Conservation (phyloP, 2,329 filamentous ascomycete genomes). For the Cryphonectria parasitica region DNA sequence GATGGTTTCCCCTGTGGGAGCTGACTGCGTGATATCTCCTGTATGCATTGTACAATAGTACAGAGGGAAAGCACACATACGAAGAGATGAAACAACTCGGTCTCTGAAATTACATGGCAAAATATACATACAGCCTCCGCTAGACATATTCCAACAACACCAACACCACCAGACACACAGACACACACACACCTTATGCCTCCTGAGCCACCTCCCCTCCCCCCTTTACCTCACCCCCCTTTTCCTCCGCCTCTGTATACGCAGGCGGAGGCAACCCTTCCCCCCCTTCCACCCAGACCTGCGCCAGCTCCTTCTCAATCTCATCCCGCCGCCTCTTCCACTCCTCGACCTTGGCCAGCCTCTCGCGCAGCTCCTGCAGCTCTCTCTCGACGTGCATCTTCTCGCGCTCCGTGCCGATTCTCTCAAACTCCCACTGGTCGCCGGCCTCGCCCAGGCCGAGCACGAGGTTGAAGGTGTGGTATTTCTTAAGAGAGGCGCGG, state of each 20-base stretch:
- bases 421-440: slow-evolving; percentile 90
- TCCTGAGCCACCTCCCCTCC: slow-evolving; percentile 4
- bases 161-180: not conserved
- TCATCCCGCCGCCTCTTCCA: slow-evolving; percentile 80
- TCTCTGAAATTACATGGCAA: not conserved
- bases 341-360: slow-evolving; percentile 77
- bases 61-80: not conserved
- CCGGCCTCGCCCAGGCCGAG: slow-evolving; percentile 80
- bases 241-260: slow-evolving; percentile 41
- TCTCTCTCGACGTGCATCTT: slow-evolving; percentile 94
- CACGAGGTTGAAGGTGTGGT: slow-evolving; percentile 88
- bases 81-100: not conserved
- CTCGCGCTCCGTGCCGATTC: slow-evolving; percentile 91
- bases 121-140: not conserved
- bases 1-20: not conserved
- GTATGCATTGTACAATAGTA: not conserved
- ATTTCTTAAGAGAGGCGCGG: slow-evolving; percentile 90
- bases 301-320: slow-evolving; percentile 79
- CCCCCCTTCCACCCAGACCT: slow-evolving; percentile 61
- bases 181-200: not conserved
- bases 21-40: not conserved
- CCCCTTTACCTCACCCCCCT: not conserved
- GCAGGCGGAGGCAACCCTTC: slow-evolving; percentile 50
- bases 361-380: slow-evolving; percentile 79
- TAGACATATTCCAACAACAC: not conserved